phyloP scores from a whole-genome alignment of 805 yeast species.

The Saccharomycopsis sp. region DNA sequence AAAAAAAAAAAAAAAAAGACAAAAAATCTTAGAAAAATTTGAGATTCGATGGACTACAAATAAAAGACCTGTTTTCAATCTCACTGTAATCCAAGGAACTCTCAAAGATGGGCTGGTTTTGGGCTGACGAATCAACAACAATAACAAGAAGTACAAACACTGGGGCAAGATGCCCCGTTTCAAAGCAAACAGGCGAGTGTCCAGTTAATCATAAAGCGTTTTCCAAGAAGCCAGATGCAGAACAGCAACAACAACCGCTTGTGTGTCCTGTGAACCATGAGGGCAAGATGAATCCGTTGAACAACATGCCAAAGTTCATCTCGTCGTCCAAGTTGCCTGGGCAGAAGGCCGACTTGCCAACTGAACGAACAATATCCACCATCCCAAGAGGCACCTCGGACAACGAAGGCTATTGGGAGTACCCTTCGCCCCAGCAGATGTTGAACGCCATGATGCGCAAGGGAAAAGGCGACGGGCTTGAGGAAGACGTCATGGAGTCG shows the following conservation, averaged over 20 bases:
- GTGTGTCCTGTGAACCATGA: constrained; percentile 33
- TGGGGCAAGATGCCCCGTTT: no score
- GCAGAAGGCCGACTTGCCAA: constrained; percentile 69
- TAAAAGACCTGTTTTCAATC: no score
- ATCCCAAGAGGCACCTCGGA: constrained; percentile 74
- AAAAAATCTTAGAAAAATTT: not conserved
- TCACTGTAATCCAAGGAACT: no score
- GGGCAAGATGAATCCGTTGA: constrained; percentile 58
- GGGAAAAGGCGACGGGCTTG: constrained; percentile 80
- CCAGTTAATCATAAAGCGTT: constrained; percentile 15
- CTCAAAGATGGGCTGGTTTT: constrained; percentile 74
- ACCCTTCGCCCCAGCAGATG: constrained; percentile 99
- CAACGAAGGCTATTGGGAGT: constrained; percentile 85
- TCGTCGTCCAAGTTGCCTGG: constrained; percentile 65
- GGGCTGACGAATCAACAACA: no score
- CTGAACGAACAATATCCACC: constrained; percentile 71
- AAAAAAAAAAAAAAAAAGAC: not conserved
- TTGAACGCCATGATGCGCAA: constrained; percentile 93
- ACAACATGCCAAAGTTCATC: constrained; percentile 78
- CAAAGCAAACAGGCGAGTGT: no score
- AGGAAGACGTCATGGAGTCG: constrained; percentile 90
- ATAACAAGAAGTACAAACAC: no score
- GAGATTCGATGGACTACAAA: no score
- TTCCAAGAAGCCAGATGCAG: no score
- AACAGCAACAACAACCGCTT: constrained; percentile 26